These are phyloP conservation scores for Cephalotrichum gorgonifer DNA, from an alignment of 2,329 filamentous ascomycete species.

Conservation along the genomic window DNA sequence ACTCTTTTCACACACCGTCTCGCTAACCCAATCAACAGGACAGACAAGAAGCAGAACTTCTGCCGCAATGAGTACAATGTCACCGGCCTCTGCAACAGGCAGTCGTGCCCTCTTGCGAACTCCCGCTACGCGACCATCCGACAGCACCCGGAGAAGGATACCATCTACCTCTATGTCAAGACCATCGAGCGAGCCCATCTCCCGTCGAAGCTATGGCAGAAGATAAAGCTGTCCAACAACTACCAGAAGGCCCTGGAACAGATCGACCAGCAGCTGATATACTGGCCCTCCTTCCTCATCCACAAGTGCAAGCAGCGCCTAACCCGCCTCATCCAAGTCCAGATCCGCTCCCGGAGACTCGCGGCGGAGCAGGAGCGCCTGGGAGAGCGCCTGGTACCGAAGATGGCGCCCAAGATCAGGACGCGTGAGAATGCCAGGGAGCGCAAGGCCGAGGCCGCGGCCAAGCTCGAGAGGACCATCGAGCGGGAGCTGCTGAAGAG, in stretches of 20 bases:
- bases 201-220: slow-evolving; percentile 89
- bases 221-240: slow-evolving; percentile 80
- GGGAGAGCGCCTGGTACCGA: slow-evolving; percentile 79
- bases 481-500: slow-evolving; percentile 91
- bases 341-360: slow-evolving; percentile 67
- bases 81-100: slow-evolving; percentile 71
- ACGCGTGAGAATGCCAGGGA: slow-evolving; percentile 66
- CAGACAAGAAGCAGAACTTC: slow-evolving; percentile 80
- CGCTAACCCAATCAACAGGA: slow-evolving; percentile 39
- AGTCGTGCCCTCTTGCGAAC: slow-evolving; percentile 86
- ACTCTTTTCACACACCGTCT: neutral
- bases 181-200: slow-evolving; percentile 81
- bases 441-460: slow-evolving; percentile 68
- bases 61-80: slow-evolving; percentile 94
- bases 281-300: slow-evolving; percentile 87
- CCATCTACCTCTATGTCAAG: slow-evolving; percentile 94
- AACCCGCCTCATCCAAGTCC: slow-evolving; percentile 84
- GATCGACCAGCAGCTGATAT: slow-evolving; percentile 76
- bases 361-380: slow-evolving; percentile 83
- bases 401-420: slow-evolving; percentile 81
- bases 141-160: slow-evolving; percentile 67
- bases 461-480: slow-evolving; percentile 92
- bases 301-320: slow-evolving; percentile 97
- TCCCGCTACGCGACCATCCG: slow-evolving; percentile 87
- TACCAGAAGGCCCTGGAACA: slow-evolving; percentile 83